Evolutionary conservation across 139 green algal species (phyloP).

Genomic region (Chlorella sorokiniana): DNA sequence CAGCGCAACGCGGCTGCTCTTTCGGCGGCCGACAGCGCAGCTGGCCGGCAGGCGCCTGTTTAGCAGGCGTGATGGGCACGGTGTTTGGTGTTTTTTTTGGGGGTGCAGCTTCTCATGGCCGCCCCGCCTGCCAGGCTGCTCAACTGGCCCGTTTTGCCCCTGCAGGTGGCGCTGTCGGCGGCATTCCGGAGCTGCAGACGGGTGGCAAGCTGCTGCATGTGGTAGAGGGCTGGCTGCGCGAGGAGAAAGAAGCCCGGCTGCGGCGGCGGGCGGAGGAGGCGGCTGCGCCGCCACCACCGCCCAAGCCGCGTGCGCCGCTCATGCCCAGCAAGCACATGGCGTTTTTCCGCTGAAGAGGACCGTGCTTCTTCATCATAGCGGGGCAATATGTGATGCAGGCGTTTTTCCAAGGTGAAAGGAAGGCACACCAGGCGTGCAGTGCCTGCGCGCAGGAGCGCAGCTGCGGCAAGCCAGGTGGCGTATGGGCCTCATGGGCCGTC

Average conservation of each 20-base stretch:
- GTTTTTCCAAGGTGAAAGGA: not conserved
- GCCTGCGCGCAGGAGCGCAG: no score
- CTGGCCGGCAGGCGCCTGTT: no score
- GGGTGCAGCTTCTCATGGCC: no score
- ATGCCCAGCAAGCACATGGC: slow-evolving; percentile 25
- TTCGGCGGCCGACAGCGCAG: no score
- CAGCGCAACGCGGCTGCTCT: no score
- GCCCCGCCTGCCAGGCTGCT: not conserved
- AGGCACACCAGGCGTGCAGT: no score
- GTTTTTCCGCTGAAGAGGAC: not conserved
- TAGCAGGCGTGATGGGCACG: no score
- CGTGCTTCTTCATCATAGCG: not conserved
- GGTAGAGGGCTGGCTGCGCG: slow-evolving; percentile 85
- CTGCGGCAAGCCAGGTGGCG: no score
- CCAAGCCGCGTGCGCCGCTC: not conserved
- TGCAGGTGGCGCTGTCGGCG: slow-evolving; percentile 44
- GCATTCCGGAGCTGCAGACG: slow-evolving; percentile 43
- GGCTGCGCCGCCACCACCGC: not conserved
- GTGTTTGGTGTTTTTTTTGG: no score
- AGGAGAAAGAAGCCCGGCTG: slow-evolving; percentile 58
- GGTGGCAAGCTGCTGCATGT: slow-evolving; percentile 75
- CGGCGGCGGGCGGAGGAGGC: not conserved
- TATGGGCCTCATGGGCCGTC: no score
- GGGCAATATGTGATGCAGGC: not conserved
- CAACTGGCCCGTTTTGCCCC: not conserved